Evolutionary conservation across 164 flowering plant species (phyloP).

Genomic region (Euptelea pleiosperma): DNA sequence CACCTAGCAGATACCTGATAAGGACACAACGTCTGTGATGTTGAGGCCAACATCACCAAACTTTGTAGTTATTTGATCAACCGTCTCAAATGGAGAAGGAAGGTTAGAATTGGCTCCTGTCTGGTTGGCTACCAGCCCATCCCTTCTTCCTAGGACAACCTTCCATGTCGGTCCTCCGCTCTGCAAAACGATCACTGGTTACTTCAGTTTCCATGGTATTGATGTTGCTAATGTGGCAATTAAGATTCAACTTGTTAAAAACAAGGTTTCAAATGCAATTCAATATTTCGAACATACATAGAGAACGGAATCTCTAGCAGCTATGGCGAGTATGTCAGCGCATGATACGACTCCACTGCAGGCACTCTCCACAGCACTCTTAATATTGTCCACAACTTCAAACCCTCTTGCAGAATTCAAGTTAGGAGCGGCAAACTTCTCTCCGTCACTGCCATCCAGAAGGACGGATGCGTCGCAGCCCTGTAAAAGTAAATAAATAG

Average conservation of each 20-base stretch:
- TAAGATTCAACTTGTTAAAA: too few species aligned
- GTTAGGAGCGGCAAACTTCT: conserved; percentile 61
- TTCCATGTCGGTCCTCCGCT: conserved; percentile 78
- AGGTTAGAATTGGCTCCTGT: conserved; percentile 44
- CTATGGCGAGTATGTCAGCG: conserved; percentile 77
- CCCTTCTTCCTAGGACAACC: conserved; percentile 74
- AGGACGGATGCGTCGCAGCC: conserved; percentile 82
- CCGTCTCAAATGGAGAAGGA: conserved; percentile 55
- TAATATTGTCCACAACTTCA: conserved; percentile 69
- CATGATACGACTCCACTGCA: conserved; percentile 81
- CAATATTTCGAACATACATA: too few species aligned
- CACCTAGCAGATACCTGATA: conserved; percentile 75
- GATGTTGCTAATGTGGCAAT: too few species aligned
- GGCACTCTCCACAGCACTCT: conserved; percentile 57
- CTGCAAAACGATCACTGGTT: conserved; percentile 28
- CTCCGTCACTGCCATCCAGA: conserved; percentile 59
- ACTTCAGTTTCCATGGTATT: too few species aligned
- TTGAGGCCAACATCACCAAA: conserved; percentile 57
- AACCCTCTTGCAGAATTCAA: conserved; percentile 69
- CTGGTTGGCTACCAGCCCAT: conserved; percentile 55
- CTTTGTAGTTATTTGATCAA: conserved; percentile 38
- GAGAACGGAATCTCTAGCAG: conserved; percentile 63
- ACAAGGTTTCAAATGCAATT: too few species aligned
- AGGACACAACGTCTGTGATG: conserved; percentile 58
- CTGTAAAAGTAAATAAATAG: conserved; percentile 21